These are phyloP conservation scores for Tylopilus sp. DNA, from an alignment of 768 basidiomycete genomes.

Conservation along the genomic window DNA sequence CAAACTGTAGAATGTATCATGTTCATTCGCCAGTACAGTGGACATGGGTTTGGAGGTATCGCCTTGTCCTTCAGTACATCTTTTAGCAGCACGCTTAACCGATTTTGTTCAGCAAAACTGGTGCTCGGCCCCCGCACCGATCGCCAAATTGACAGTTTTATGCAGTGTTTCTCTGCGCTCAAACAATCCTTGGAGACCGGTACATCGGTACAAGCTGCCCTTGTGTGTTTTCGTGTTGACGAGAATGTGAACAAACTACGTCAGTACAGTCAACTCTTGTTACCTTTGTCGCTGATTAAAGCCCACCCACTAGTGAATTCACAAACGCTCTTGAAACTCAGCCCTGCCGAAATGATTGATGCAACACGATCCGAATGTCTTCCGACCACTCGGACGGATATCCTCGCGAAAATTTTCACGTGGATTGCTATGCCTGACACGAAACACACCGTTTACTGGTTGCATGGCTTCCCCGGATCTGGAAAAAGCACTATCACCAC, in stretches of 20 bases:
- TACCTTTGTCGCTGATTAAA: not conserved
- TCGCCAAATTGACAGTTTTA: slow-evolving; percentile 20
- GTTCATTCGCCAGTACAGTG: slow-evolving; percentile 35
- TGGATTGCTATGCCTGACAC: slow-evolving; percentile 23
- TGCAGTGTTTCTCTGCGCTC: slow-evolving; percentile 19
- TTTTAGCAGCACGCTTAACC: slow-evolving; percentile 6
- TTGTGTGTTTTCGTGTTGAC: slow-evolving; percentile 30
- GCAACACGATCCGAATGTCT: slow-evolving; percentile 25
- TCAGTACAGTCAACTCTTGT: slow-evolving; percentile 5
- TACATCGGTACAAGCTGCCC: slow-evolving; percentile 19
- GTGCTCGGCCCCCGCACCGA: slow-evolving; percentile 18
- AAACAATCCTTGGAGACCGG: slow-evolving; percentile 27
- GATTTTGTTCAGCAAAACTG: slow-evolving; percentile 13
- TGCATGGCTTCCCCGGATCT: slow-evolving; percentile 34
- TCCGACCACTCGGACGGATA: slow-evolving; percentile 30
- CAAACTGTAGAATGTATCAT: slow-evolving; percentile 37
- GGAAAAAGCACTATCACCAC: slow-evolving; percentile 37
- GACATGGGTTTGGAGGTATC: slow-evolving; percentile 34
- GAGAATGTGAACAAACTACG: slow-evolving; percentile 25
- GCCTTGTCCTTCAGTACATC: not conserved
- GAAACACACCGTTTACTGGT: slow-evolving; percentile 29
- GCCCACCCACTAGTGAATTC: slow-evolving; percentile 10
- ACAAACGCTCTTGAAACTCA: slow-evolving; percentile 24
- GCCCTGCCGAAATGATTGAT: slow-evolving; percentile 30
- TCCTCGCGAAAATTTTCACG: slow-evolving; percentile 24